Evolutionary conservation across 2,329 filamentous ascomycete species (phyloP), one percentile per base, ranked within the genome.

Genomic region (Penicillium sp.): DNA sequence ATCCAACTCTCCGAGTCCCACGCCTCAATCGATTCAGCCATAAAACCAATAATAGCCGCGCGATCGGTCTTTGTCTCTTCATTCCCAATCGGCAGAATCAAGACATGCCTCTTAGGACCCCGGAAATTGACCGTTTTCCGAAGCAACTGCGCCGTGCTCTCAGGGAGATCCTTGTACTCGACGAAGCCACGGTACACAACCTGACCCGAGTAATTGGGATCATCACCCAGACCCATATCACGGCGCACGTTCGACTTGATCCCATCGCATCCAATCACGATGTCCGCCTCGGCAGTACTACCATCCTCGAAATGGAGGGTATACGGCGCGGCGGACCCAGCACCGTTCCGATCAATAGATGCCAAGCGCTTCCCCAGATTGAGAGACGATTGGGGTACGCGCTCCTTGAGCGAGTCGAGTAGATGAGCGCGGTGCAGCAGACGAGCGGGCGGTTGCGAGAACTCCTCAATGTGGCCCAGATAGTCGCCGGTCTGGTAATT

Each of bases 221-320:
- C 48, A 39, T 71, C 69, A 26, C 37, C 61, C 28, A 70, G 54
- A 5, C 66, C 65, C 45, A 71, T 63, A 26, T 61, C 54, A 16
- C 33, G 50, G 14, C 82, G 71, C 4, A 80, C 75, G 28, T 73
- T 71, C 5, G 78, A 81, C 64, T 79, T 79, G 58, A 81, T 77
- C 2, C 79, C 79, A 58, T 82, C 79, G 50, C 75, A 77, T 3
- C 78, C 78, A 47, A 81, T 71, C 0, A 79, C 73, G 46, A 73
- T 69, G 58, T 75, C 74, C 13, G 78, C 73, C 40, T 75, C 67
- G 2, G 72, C 74, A 1, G 67, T 67, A 6, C 68, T 69, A 0
- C 78, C 78, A 56, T 81, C 79, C 14, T 69, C 61, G 48, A 81
- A 82, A 18, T 63, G 64, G 31, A 81, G 62, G 4, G 67, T 58